These are phyloP conservation scores for Aspergillus neotritici DNA, from an alignment of 2,329 filamentous ascomycete genomes.

Conservation along the genomic window DNA sequence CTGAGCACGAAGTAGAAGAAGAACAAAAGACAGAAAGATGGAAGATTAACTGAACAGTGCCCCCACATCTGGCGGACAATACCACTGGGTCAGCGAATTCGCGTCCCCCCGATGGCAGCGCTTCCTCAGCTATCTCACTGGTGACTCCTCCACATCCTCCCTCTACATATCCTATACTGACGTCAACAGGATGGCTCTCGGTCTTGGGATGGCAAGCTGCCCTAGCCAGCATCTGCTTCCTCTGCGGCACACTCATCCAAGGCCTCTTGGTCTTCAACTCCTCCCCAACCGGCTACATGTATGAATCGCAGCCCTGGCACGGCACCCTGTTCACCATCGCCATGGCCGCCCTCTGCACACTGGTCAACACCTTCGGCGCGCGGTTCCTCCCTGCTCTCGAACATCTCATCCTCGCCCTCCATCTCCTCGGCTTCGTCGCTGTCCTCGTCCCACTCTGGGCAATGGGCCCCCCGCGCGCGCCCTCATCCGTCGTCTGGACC, in stretches of 20 bases:
- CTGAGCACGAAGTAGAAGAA: too few relatives aligned
- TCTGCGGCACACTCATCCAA: constrained; percentile 31
- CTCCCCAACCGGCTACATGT: constrained; percentile 4
- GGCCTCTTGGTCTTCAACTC: constrained; percentile 32
- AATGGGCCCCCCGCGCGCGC: constrained; percentile 11
- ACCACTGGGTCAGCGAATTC: constrained; percentile 39
- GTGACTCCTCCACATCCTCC: constrained; percentile 10
- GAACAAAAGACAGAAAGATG: too few relatives aligned
- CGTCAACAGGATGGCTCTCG: constrained; percentile 29
- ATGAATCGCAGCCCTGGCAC: too few relatives aligned
- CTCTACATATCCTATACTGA: not conserved
- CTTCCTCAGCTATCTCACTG: constrained; percentile 35
- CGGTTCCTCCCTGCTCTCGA: constrained; percentile 47
- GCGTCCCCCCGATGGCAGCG: constrained; percentile 28
- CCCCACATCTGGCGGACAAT: constrained; percentile 37
- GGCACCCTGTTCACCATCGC: constrained; percentile 34
- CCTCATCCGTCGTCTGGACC: constrained; percentile 11
- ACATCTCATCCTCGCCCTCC: constrained; percentile 46
- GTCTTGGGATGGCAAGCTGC: constrained; percentile 35
- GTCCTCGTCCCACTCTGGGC: constrained; percentile 36
- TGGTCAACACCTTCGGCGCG: constrained; percentile 48
- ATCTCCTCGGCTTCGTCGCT: constrained; percentile 43
- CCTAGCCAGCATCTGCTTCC: constrained; percentile 30
- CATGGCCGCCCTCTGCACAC: constrained; percentile 42
- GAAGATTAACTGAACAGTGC: constrained; percentile 16